phyloP scores from a whole-genome alignment of 73 alveolate species.

The Tetrahymena malaccensis region DNA sequence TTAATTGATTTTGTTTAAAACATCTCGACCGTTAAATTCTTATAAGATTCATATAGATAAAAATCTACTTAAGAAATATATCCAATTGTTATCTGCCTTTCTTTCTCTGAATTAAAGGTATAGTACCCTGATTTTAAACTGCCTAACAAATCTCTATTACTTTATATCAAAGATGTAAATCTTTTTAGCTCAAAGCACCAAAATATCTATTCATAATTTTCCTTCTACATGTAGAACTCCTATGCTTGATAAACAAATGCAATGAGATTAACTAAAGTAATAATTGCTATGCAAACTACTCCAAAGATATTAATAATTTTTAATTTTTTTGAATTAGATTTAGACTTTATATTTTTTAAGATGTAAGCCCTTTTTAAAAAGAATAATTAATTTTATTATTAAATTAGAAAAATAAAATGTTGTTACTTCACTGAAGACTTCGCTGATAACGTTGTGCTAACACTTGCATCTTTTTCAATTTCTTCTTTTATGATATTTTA shows the following conservation, averaged over 20 bases:
- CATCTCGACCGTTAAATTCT: neutral
- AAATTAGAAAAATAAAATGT: neutral
- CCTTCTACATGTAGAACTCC: neutral
- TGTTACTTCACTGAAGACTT: neutral
- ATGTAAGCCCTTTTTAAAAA: neutral
- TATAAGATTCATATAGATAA: neutral
- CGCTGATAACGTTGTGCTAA: neutral
- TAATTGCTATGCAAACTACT: neutral
- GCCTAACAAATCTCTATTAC: neutral
- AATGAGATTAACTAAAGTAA: neutral
- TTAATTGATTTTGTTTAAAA: neutral
- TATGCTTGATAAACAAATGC: neutral
- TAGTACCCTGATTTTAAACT: neutral
- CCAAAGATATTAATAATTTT: neutral
- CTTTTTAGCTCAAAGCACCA: neutral
- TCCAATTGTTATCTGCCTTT: neutral
- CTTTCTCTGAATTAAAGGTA: neutral
- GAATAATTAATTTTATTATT: neutral
- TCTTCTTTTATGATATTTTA: neutral
- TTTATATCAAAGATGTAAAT: neutral
- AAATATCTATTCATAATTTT: neutral
- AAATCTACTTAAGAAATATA: neutral
- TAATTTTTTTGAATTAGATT: neutral
- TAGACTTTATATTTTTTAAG: neutral
- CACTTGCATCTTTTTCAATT: neutral